Evolutionary conservation across 176 grass and related monocot genomes (phyloP), one percentile per base, ranked within the genome.

Genomic region (Tuctoria greenei): DNA sequence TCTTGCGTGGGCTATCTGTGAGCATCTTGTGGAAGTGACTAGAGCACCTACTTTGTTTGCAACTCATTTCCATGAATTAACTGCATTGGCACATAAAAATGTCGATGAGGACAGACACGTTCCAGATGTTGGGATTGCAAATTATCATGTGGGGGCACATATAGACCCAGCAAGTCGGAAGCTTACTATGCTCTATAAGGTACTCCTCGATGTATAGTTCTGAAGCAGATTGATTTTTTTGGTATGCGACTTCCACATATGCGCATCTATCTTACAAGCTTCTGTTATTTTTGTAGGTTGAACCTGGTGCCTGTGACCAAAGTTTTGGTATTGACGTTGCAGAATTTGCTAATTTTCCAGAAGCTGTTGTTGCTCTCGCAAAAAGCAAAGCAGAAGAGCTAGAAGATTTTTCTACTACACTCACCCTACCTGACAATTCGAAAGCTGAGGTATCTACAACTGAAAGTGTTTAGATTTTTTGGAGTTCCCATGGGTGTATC

Each of bases 251-350:
- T 21, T 78, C 52, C 37, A 10, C 20, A 41, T 25, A 60, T 69
- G 35, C 72, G 75, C 15, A n/a, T n/a, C n/a, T n/a, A 10, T 46
- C 36, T 79, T 54, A 55, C 34, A 69, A 56, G 23, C 17, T 56
- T 81, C 10, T 71, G 20, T 83, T 88, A 8, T 42, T 82, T 74
- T 83, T 81, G 45, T 65, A 97, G 94, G 91, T 97, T 79, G 91
- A 97, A 84, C 94, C 86, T 16, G 94, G 94, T 56, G 84, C 88
- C 43, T 97, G 94, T 55, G 94, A 97, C 84, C 94, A 97, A 85
- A 97, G 94, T 83, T 97, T 97, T 66, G 94, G 94, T 76, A 97
- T 97, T 80, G 91, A 97, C 58, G 94, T 97, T 64, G 94, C 94
- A 66, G 91, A 97, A 79, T 93, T 97, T 66, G 91, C 94, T 84